phyloP scores from a whole-genome alignment of 176 grass and related monocot species.

The Dactylis glomerata region DNA sequence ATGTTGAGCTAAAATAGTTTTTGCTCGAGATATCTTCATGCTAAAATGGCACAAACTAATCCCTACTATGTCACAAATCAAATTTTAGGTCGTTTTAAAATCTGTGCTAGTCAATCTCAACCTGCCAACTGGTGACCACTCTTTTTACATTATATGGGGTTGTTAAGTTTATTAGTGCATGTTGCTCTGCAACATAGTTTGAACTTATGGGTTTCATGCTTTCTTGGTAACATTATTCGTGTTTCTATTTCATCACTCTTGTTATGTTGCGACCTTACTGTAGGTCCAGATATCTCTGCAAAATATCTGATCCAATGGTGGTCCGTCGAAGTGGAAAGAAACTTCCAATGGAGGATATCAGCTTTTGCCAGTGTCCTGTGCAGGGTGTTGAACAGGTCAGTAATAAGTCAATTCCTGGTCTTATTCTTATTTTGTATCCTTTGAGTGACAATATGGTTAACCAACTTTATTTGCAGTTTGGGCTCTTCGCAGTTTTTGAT shows the following conservation, averaged over 20 bases:
- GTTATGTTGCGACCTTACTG: neutral
- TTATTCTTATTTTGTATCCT: neutral
- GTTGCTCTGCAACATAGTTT: neutral
- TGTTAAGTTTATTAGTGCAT: neutral
- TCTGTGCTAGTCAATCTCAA: neutral
- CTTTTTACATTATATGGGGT: neutral
- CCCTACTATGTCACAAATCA: neutral
- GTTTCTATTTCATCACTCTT: neutral
- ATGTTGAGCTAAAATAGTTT: neutral
- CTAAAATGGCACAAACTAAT: neutral
- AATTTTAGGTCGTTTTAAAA: too few species aligned
- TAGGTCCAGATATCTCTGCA: slow-evolving; percentile 38
- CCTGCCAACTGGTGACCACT: neutral
- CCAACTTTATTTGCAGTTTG: slow-evolving; percentile 47
- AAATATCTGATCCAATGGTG: slow-evolving; percentile 57
- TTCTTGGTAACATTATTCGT: slow-evolving; percentile 3
- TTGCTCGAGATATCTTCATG: neutral
- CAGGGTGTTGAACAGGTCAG: slow-evolving; percentile 47
- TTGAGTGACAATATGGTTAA: too few species aligned
- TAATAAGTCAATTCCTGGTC: neutral
- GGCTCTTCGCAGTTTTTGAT: slow-evolving; percentile 60
- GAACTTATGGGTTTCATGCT: neutral
- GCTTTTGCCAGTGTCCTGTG: slow-evolving; percentile 54
- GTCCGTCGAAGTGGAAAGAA: slow-evolving; percentile 49
- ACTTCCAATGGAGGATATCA: slow-evolving; percentile 65